phyloP scores from a whole-genome alignment of 2,329 filamentous ascomycete genomes.

The Aspergillus neotritici region DNA sequence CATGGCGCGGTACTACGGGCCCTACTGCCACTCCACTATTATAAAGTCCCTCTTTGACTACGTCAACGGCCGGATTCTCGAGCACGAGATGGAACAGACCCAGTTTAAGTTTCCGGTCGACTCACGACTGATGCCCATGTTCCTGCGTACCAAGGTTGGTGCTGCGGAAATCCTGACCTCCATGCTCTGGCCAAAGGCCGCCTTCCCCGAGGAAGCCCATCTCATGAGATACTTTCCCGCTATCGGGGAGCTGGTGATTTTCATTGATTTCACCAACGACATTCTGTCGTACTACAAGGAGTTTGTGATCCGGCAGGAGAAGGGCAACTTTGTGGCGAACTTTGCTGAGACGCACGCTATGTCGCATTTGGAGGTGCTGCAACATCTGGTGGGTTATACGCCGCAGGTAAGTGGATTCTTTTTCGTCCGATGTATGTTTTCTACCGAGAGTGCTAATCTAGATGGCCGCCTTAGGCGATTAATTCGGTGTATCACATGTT shows the following conservation, averaged over 20 bases:
- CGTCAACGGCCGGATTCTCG: too few species aligned
- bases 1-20: conserved; percentile 7
- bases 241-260: conserved; percentile 8
- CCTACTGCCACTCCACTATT: conserved; percentile 10
- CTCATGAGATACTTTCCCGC: conserved; percentile 8
- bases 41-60: conserved; percentile 8
- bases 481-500: conserved; percentile 6
- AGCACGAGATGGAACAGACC: too few species aligned
- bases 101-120: conserved; percentile 3
- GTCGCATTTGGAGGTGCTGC: conserved; percentile 9
- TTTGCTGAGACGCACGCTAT: conserved; percentile 8
- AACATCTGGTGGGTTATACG: conserved; percentile 5
- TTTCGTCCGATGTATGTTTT: too few species aligned
- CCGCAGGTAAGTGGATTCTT: conserved; percentile 6
- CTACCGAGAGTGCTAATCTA: too few species aligned
- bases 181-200: conserved; percentile 7
- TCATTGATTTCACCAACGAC: conserved; percentile 13
- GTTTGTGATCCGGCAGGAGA: conserved; percentile 8
- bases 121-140: conserved; percentile 12
- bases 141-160: conserved; percentile 11
- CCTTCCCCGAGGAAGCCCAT: conserved; percentile 10
- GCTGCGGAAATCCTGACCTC: conserved; percentile 8
- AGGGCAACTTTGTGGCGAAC: conserved; percentile 9
- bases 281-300: conserved; percentile 14
- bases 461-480: too few species aligned